Percentiles rank a stretch among this genome's conserved stretches.
phyloP scores from a whole-genome alignment of 73 alveolate genomes.

The Paraurostyla sp. region DNA sequence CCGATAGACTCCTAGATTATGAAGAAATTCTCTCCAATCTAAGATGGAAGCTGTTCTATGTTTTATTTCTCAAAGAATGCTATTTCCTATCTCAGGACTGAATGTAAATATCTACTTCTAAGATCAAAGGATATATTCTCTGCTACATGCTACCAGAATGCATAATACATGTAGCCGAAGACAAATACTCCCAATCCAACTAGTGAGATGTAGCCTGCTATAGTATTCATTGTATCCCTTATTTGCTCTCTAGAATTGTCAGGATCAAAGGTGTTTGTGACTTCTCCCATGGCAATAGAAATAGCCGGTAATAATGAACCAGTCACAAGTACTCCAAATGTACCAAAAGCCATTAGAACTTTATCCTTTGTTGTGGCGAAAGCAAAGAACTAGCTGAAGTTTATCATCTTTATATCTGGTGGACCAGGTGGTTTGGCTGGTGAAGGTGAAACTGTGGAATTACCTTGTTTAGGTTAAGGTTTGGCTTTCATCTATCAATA shows the following conservation, averaged over 20 bases:
- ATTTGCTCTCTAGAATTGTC: not conserved
- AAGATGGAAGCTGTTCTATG: conserved; percentile 27
- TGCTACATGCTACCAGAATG: not conserved
- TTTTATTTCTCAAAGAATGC: not conserved
- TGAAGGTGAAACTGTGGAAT: too few relatives aligned
- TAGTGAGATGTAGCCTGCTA: not conserved
- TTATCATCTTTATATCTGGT: too few relatives aligned
- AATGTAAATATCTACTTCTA: not conserved
- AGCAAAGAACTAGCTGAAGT: too few relatives aligned
- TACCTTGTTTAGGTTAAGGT: too few relatives aligned
- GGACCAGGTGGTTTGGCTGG: too few relatives aligned
- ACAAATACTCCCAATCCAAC: not conserved
- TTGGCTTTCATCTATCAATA: too few relatives aligned
- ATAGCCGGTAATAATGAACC: conserved; percentile 79
- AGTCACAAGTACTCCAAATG: conserved; percentile 51
- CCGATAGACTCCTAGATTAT: not conserved
- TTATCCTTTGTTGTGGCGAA: conserved; percentile 64
- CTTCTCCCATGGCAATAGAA: conserved; percentile 70
- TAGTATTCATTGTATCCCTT: not conserved
- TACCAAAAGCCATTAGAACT: conserved; percentile 61
- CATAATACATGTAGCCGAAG: not conserved
- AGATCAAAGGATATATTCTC: not conserved
- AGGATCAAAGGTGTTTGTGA: conserved; percentile 75
- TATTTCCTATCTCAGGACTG: not conserved
- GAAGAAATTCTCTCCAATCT: not conserved